These are phyloP conservation scores for Neurospora cerealis DNA, from an alignment of 495 filamentous ascomycete species.

Conservation along the genomic window DNA sequence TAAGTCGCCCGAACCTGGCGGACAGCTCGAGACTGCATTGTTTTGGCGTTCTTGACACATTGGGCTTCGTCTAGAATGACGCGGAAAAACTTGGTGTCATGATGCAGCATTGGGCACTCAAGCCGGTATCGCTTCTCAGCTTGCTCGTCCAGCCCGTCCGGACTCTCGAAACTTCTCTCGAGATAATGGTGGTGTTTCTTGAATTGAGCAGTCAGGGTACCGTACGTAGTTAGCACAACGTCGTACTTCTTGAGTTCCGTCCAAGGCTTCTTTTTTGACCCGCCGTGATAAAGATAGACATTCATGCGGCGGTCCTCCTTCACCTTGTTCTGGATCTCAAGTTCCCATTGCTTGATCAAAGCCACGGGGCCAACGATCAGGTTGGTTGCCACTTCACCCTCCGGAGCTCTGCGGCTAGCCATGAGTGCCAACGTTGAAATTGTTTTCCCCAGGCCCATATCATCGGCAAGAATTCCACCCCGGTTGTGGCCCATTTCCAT, in stretches of 20 bases:
- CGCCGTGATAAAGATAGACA: conserved; percentile 57
- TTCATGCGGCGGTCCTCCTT: conserved; percentile 46
- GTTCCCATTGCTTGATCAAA: conserved; percentile 81
- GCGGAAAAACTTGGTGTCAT: conserved; percentile 62
- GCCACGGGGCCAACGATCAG: conserved; percentile 83
- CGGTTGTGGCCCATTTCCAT: conserved; percentile 71
- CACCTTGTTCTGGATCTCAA: conserved; percentile 70
- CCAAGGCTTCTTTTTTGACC: conserved; percentile 36
- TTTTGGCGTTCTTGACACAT: conserved; percentile 78
- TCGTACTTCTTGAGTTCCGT: conserved; percentile 58
- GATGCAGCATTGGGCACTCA: conserved; percentile 52
- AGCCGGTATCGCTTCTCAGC: conserved; percentile 10
- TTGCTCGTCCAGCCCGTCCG: conserved; percentile 11
- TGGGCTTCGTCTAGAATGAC: conserved; percentile 92
- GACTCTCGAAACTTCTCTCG: conserved; percentile 6
- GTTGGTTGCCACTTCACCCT: conserved; percentile 50
- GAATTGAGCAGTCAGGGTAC: conserved; percentile 62
- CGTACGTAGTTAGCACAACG: conserved; percentile 85
- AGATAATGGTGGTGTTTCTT: conserved; percentile 32
- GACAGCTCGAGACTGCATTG: conserved; percentile 55
- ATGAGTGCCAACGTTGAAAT: conserved; percentile 82
- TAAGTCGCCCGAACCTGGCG: conserved; percentile 51
- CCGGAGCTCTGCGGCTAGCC: conserved; percentile 53
- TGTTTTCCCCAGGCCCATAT: conserved; percentile 96
- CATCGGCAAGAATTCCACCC: conserved; percentile 80